Evolutionary conservation across 2,329 filamentous ascomycete species (phyloP), one percentile per base, ranked within the genome.

Genomic region (Pseudogymnoascus destructans): DNA sequence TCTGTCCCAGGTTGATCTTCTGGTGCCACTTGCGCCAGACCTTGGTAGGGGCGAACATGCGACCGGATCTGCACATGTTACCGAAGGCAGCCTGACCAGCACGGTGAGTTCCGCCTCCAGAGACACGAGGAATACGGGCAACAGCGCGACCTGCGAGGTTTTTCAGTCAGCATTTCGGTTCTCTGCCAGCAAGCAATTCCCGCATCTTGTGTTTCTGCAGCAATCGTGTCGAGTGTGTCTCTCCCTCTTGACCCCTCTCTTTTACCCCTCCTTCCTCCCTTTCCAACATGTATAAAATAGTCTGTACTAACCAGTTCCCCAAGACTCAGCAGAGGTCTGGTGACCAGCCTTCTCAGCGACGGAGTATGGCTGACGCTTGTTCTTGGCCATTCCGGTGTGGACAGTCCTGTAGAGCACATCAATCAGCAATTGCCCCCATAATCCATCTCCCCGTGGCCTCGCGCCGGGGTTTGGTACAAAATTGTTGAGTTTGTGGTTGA

Each of bases 301-400:
- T 65, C n/a, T 66, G 62, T 65, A 86, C 87, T 78, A 76, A 95
- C 89, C 92, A 80, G 92, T 97, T 86, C 92, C 92, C 93, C 93
- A 98, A 69, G 95, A 98, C 84, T 98, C 93, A 74, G 93, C 93
- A 78, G 89, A 95, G 75, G 93, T 98, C 82, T 98, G 93, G 81
- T 98, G 93, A 81, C 93, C 93, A 74, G 93, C 93, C 88, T 98
- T 98, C 87, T 97, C 92, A 86, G 90, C 95, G 82, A 98, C 93
- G 73, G 93, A 85, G 78, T 98, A 98, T 70, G 93, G 91, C 80
- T 98, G 93, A 76, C 93, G 87, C 86, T 95, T 96, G 86, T 98
- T 98, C 89, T 98, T 98, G 75, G 92, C 92, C 82, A 98, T 95
- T 73, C 93, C 93, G 72, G 89, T 95, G 86, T 98, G 93, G 72